Evolutionary conservation across 257 asterid species (phyloP).

Genomic region (Nicotiana obtusifolia): DNA sequence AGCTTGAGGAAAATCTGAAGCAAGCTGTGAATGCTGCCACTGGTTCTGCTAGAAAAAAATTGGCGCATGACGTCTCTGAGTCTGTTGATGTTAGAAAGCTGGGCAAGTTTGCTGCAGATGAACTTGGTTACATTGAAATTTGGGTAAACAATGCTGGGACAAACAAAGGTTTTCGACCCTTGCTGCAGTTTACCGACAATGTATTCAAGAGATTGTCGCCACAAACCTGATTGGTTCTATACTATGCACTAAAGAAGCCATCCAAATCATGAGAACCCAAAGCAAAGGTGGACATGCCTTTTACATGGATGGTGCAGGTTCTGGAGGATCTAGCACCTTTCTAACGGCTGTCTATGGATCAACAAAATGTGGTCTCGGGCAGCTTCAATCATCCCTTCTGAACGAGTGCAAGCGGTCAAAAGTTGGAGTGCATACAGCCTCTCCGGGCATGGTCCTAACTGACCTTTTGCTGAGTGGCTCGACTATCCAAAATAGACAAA

Average conservation of each 20-base stretch:
- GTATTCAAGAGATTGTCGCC: conserved; percentile 90
- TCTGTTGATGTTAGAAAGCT: conserved; percentile 76
- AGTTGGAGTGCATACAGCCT: conserved; percentile 94
- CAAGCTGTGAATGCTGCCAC: conserved; percentile 40
- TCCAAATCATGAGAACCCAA: conserved; percentile 56
- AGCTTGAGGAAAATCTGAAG: conserved; percentile 71
- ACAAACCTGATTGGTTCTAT: conserved; percentile 93
- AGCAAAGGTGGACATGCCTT: conserved; percentile 78
- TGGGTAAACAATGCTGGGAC: conserved; percentile 98
- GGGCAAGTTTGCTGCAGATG: conserved; percentile 57
- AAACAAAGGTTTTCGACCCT: conserved; percentile 95
- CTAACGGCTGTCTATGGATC: conserved; percentile 95
- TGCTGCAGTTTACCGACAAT: conserved; percentile 69
- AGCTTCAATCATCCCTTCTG: conserved; percentile 88
- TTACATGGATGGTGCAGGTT: conserved; percentile 99
- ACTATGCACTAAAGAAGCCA: conserved; percentile 93
- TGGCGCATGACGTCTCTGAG: conserved; percentile 71
- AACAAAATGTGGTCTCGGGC: conserved; percentile 95
- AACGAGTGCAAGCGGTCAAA: conserved; percentile 69
- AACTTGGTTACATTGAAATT: conserved; percentile 75
- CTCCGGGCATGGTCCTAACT: conserved; percentile 98
- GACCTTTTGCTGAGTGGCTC: conserved; percentile 90
- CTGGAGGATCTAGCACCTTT: conserved; percentile 98
- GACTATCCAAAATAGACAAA: conserved; percentile 77
- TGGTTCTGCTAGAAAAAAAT: conserved; percentile 35